Base-by-base conservation (phyloP, 2,329 filamentous ascomycete species). In the Diaporthe destruens region DNA sequence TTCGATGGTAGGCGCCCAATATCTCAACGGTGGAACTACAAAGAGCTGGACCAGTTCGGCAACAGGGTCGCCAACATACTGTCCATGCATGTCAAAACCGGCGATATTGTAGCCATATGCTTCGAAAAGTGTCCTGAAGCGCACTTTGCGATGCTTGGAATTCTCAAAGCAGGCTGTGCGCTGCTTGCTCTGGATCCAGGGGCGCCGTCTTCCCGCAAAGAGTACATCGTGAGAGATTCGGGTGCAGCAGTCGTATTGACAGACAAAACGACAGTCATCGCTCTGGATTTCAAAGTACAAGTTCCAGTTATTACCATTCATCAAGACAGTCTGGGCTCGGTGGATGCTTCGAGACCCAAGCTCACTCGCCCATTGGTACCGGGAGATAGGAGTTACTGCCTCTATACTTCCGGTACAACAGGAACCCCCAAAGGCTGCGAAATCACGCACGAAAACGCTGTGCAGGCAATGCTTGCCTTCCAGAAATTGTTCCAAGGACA, bases 391-490 rank as follows among this genome's bases (percentile, higher is more conserved):
- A 94, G 92, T 76, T 97, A 97, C 79, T 96, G 94, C 72, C 85
- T 97, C 1, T 97, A 97, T 80, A 97, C 94, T 0, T 96, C 93
- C 4, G 94, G 94, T 4, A 97, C 94, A 0, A 97, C 94, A 0
- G 94, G 94, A 3, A 93, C 90, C 0, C 94, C 95, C 0, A 97
- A 97, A 77, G 94, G 94, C 2, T 98, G 95, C 76, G 90, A 96
- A 72, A 91, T 98, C 59, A 97, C 93, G 0, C 95, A 98, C 78
- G 91, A 94, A 67, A 98, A 97, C 80, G 90, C 93, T 0, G 93
- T 97, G 0, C 95, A 98, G 80, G 94, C 94, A 34, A 94, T 98
- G 90, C 88, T 96, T 69, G 91, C 95, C 0, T 98, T 98, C 80
- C 91, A 94, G 77, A 85, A 90, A 39, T 86, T 98, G 0, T 98